Conservation (phyloP, 2,329 filamentous ascomycete genomes). For the Cladobotryum mycophilum region DNA sequence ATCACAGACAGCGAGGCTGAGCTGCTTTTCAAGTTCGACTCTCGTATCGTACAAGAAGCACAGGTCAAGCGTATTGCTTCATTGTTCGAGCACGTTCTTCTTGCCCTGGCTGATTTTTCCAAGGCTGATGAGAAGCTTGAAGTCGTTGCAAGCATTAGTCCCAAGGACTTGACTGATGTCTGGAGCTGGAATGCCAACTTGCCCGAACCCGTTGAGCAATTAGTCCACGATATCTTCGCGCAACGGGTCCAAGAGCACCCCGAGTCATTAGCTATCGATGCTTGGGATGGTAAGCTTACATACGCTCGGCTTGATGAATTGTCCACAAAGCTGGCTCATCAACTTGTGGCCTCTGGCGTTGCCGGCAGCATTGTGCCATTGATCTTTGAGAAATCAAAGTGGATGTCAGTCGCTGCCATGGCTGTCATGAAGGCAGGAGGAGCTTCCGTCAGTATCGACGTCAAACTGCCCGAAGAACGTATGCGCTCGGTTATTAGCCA, state of each 20-base stretch:
- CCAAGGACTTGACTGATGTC: not conserved
- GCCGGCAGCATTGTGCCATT: conserved; percentile 1
- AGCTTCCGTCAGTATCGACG: conserved; percentile 8
- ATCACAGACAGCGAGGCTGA: too few relatives aligned
- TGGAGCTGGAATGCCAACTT: not conserved
- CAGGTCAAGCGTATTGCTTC: too few relatives aligned
- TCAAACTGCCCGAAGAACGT: not conserved
- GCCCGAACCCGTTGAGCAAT: conserved; percentile 6
- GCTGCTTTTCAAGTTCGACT: too few relatives aligned
- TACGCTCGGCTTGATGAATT: conserved; percentile 10
- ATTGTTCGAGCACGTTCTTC: too few relatives aligned
- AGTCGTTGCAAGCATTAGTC: not conserved
- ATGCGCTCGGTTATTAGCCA: not conserved
- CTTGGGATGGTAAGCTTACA: conserved; percentile 6
- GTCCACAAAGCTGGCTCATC: not conserved
- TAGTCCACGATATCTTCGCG: conserved; percentile 13
- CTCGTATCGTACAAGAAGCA: too few relatives aligned
- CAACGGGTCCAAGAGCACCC: conserved; percentile 18
- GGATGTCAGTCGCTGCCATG: conserved; percentile 16
- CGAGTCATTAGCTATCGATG: conserved; percentile 1
- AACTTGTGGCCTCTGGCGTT: not conserved
- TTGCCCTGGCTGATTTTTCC: too few relatives aligned
- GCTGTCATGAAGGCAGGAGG: conserved; percentile 23
- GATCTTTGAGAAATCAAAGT: conserved; percentile 15
- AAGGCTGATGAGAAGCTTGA: too few relatives aligned